phyloP scores from a whole-genome alignment of 73 alveolate species.

The Paramecium sonneborni region DNA sequence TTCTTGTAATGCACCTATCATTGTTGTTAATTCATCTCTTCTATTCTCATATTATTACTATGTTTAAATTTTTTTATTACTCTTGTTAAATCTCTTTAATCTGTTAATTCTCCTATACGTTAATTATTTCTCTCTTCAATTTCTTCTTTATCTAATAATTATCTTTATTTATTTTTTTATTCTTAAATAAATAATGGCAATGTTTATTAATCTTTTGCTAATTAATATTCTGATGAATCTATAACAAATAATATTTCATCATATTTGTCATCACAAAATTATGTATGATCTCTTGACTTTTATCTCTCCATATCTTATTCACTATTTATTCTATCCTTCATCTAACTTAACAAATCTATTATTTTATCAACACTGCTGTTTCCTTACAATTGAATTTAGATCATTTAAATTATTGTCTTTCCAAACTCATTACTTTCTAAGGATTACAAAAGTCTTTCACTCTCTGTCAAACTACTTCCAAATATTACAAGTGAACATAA shows the following conservation, averaged over 20 bases:
- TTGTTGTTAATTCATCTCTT: slow-evolving; percentile 12
- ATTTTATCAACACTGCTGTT: neutral
- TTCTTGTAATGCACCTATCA: slow-evolving; percentile 38
- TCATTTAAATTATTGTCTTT: neutral
- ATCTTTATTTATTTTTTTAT: slow-evolving; percentile 13
- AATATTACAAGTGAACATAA: neutral
- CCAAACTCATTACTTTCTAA: neutral
- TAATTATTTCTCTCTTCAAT: neutral
- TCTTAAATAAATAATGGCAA: slow-evolving; percentile 6
- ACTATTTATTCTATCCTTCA: neutral
- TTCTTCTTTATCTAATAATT: slow-evolving; percentile 12
- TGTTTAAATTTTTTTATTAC: neutral
- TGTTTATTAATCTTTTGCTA: neutral
- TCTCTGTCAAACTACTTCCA: neutral
- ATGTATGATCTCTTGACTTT: slow-evolving; percentile 21
- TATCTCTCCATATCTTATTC: neutral
- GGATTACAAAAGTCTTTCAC: neutral
- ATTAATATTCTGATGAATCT: neutral
- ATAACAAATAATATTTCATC: slow-evolving; percentile 25
- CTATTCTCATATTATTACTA: neutral
- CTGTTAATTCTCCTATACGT: neutral
- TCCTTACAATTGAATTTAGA: neutral
- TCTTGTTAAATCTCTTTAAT: neutral
- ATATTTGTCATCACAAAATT: slow-evolving; percentile 25
- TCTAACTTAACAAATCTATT: neutral